Evolutionary conservation across 257 asterid genomes (phyloP).

Genomic region (Petunia axillaris): DNA sequence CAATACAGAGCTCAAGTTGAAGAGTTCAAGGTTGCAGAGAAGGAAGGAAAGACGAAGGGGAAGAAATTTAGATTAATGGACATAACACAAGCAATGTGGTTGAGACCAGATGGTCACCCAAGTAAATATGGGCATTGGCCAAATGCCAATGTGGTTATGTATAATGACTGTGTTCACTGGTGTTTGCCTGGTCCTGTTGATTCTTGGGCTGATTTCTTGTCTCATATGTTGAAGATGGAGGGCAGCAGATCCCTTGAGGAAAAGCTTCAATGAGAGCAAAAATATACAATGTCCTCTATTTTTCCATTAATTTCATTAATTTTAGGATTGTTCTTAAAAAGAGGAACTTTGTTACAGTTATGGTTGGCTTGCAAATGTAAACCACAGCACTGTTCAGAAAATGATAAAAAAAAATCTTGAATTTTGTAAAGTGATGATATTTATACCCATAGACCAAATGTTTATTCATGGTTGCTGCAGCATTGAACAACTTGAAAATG

Average conservation of each 20-base stretch:
- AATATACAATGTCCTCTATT: slow-evolving; percentile 1
- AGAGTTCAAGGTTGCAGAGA: slow-evolving; percentile 42
- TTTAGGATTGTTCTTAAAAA: background rate
- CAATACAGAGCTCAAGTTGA: slow-evolving; percentile 41
- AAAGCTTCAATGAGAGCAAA: slow-evolving; percentile 22
- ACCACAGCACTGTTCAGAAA: background rate
- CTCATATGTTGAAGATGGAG: slow-evolving; percentile 51
- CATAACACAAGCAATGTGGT: slow-evolving; percentile 41
- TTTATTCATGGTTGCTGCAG: too few species aligned
- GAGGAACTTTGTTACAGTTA: background rate
- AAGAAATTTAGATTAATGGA: slow-evolving; percentile 41
- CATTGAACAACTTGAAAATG: too few species aligned
- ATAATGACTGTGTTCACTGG: slow-evolving; percentile 53
- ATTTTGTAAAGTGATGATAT: background rate
- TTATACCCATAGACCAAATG: background rate
- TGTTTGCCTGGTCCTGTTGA: slow-evolving; percentile 57
- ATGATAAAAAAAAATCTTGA: background rate
- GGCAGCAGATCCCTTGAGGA: slow-evolving; percentile 33
- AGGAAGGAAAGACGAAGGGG: slow-evolving; percentile 40
- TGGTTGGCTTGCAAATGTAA: background rate
- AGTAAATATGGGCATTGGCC: slow-evolving; percentile 42
- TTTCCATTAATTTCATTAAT: background rate
- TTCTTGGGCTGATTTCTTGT: slow-evolving; percentile 53
- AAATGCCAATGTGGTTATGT: slow-evolving; percentile 32
- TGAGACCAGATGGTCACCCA: slow-evolving; percentile 59